A percentile compares a stretch with the other conserved stretches of the same genome.
phyloP scores from a whole-genome alignment of 768 basidiomycete species.

The Punctularia strigosozonata region DNA sequence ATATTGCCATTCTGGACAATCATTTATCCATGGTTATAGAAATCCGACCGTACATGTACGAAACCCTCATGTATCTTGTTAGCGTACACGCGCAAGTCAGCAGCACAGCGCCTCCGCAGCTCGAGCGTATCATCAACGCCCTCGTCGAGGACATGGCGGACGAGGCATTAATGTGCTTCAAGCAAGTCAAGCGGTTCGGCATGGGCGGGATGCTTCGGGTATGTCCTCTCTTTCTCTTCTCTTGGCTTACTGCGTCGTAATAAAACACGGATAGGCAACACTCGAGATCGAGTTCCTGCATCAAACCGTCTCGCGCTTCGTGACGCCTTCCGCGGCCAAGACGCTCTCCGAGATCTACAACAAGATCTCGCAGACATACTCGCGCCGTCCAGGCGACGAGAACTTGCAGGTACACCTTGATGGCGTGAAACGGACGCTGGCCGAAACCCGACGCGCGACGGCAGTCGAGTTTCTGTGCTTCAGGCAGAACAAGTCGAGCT shows the following conservation, averaged over 20 bases:
- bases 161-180: slow-evolving; percentile 79
- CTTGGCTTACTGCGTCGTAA: background rate
- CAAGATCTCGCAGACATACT: slow-evolving; percentile 89
- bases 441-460: slow-evolving; percentile 81
- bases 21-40: slow-evolving; percentile 32
- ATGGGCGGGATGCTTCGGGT: slow-evolving; percentile 99
- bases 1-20: slow-evolving; percentile 1
- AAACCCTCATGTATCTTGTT: slow-evolving; percentile 79
- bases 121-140: slow-evolving; percentile 71
- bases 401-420: slow-evolving; percentile 83
- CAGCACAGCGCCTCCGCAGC: slow-evolving; percentile 62
- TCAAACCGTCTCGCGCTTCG: slow-evolving; percentile 85
- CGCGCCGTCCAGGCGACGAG: slow-evolving; percentile 72
- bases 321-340: slow-evolving; percentile 68
- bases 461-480: slow-evolving; percentile 95
- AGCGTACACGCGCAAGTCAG: slow-evolving; percentile 87
- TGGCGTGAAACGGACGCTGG: slow-evolving; percentile 81
- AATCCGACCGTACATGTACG: slow-evolving; percentile 91
- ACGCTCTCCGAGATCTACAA: slow-evolving; percentile 88
- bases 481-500: slow-evolving; percentile 48
- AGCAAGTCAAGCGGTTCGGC: slow-evolving; percentile 81
- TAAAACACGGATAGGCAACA: slow-evolving; percentile 54
- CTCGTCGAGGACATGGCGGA: slow-evolving; percentile 76
- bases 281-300: slow-evolving; percentile 99
- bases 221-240: slow-evolving; percentile 16